Percentiles rank a stretch among this genome's conserved stretches.
Evolutionary conservation across 805 yeast genomes (phyloP).

Genomic region (Diddensiella santjacobensis): DNA sequence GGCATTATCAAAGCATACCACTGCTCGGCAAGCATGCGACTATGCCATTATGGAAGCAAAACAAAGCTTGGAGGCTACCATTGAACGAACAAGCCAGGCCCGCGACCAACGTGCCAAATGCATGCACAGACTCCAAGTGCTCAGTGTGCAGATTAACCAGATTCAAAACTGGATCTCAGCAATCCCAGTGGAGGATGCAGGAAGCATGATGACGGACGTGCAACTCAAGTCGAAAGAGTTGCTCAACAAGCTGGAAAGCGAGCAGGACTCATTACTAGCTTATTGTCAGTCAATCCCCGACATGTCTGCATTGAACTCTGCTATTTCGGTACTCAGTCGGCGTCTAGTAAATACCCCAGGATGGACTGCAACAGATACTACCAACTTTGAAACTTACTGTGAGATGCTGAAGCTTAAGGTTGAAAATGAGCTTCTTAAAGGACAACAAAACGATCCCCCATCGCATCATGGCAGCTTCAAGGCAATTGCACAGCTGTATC

Average conservation of each 20-base stretch:
- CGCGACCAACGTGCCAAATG: slow-evolving; percentile 10
- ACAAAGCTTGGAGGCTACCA: slow-evolving; percentile 11
- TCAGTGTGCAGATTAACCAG: slow-evolving; percentile 8
- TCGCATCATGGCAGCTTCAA: neutral
- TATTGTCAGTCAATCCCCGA: slow-evolving; percentile 3
- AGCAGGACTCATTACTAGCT: slow-evolving; percentile 11
- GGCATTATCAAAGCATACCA: slow-evolving; percentile 17
- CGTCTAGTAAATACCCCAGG: slow-evolving; percentile 20
- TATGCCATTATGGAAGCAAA: slow-evolving; percentile 20
- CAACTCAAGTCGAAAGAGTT: slow-evolving; percentile 2
- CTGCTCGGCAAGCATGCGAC: slow-evolving; percentile 10
- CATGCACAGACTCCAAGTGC: slow-evolving; percentile 10
- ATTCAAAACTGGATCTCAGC: slow-evolving; percentile 10
- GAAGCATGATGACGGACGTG: neutral
- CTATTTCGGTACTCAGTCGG: slow-evolving; percentile 9
- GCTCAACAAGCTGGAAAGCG: slow-evolving; percentile 8
- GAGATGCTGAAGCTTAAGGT: slow-evolving; percentile 10
- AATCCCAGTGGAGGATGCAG: neutral
- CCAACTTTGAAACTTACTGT: slow-evolving; percentile 15
- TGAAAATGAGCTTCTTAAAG: slow-evolving; percentile 8
- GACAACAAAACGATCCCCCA: neutral
- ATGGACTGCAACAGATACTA: slow-evolving; percentile 18
- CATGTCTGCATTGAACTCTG: slow-evolving; percentile 8
- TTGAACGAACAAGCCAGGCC: slow-evolving; percentile 8
- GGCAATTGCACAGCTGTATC: neutral